A percentile compares a stretch with the other conserved stretches of the same genome.
Evolutionary conservation across 2,329 filamentous ascomycete genomes (phyloP).

Genomic region (Thermomyces lanuginosus): DNA sequence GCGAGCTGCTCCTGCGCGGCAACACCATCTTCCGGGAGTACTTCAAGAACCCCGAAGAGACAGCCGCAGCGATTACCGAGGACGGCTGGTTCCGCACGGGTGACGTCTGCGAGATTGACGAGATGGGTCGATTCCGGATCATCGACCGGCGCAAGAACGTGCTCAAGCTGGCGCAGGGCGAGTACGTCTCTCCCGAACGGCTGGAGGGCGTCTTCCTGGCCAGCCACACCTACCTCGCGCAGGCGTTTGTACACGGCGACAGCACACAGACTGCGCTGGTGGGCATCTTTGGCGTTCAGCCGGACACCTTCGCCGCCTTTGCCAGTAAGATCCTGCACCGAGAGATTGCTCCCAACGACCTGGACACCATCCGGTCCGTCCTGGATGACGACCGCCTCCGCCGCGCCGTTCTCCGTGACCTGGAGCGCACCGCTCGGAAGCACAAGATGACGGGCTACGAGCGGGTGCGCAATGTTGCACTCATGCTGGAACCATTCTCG

Average conservation of each 20-base stretch:
- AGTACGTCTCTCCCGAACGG: conserved; percentile 94
- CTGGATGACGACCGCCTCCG: conserved; percentile 53
- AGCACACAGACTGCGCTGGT: conserved; percentile 66
- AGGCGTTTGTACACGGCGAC: conserved; percentile 84
- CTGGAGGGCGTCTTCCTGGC: conserved; percentile 90
- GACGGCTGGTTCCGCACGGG: conserved; percentile 97
- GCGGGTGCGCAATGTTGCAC: conserved; percentile 53
- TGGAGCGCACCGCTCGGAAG: conserved; percentile 62
- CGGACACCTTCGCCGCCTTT: conserved; percentile 65
- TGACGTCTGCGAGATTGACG: conserved; percentile 76
- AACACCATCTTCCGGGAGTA: conserved; percentile 72
- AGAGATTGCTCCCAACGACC: conserved; percentile 47
- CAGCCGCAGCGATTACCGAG: conserved; percentile 58
- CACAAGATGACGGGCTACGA: conserved; percentile 90
- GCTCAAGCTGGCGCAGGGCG: conserved; percentile 92
- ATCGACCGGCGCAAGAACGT: conserved; percentile 98
- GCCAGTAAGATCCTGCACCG: conserved; percentile 60
- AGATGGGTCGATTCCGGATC: conserved; percentile 73
- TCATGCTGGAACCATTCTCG: conserved; percentile 78
- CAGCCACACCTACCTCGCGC: conserved; percentile 58
- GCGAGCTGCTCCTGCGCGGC: conserved; percentile 73
- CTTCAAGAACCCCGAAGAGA: conserved; percentile 80
- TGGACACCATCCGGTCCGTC: conserved; percentile 49
- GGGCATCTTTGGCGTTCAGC: conserved; percentile 74
- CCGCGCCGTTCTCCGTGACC: conserved; percentile 57